A percentile compares a stretch with the other conserved stretches of the same genome.
These are phyloP conservation scores for Tricholoma sp. DNA, from an alignment of 768 basidiomycete species.

Conservation along the genomic window DNA sequence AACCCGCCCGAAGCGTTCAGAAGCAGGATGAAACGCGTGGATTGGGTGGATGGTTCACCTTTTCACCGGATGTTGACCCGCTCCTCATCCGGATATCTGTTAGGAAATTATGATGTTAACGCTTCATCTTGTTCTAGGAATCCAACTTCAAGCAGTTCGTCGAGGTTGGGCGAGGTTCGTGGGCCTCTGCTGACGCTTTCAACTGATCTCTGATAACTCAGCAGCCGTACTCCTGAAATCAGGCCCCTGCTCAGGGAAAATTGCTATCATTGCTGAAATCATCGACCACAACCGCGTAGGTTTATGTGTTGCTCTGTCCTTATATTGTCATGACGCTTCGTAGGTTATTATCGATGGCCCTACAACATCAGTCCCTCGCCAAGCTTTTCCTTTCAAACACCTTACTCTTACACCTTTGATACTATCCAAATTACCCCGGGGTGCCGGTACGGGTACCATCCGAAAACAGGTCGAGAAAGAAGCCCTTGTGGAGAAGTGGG, in stretches of 20 bases:
- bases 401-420: slow-evolving; percentile 85
- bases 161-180: slow-evolving; percentile 91
- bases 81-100: background rate
- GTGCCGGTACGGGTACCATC: slow-evolving; percentile 74
- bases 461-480: slow-evolving; percentile 88
- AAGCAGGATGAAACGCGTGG: slow-evolving; percentile 5
- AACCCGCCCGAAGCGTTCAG: slow-evolving; percentile 11
- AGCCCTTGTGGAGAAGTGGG: slow-evolving; percentile 83
- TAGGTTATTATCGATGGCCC: slow-evolving; percentile 97
- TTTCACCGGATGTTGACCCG: slow-evolving; percentile 8
- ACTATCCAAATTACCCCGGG: slow-evolving; percentile 82
- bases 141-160: slow-evolving; percentile 97
- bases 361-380: slow-evolving; percentile 85
- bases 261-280: slow-evolving; percentile 95
- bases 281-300: slow-evolving; percentile 97
- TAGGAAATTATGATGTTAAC: slow-evolving; percentile 9
- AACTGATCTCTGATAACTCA: slow-evolving; percentile 3
- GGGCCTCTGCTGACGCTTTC: background rate
- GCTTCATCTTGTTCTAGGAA: slow-evolving; percentile 34
- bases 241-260: slow-evolving; percentile 81
- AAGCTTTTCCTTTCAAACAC: slow-evolving; percentile 88
- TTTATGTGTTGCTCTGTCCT: background rate
- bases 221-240: slow-evolving; percentile 89
- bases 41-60: slow-evolving; percentile 19
- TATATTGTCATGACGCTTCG: background rate